Evolutionary conservation across 768 basidiomycete species (phyloP), one percentile per base, ranked within the genome.

Genomic region (Crepidotus variabilis): DNA sequence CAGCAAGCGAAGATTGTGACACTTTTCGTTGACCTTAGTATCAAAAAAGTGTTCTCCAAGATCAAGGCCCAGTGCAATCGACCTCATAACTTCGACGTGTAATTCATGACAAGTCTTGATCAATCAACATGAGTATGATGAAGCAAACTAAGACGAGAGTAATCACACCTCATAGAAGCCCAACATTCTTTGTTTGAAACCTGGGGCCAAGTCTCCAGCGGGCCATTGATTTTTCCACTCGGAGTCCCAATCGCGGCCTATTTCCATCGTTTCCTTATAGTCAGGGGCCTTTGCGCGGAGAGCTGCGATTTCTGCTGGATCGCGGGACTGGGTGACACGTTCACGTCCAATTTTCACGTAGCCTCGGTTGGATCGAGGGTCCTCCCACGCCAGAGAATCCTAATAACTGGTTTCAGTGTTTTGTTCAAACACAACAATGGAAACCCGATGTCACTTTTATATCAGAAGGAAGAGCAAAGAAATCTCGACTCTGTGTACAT

Each of bases 251-350:
- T 95, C 91, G 22, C 88, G 79, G 28, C 93, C 92, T 47, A 95
- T 93, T 69, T 95, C 92, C 85, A 94, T 92, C 7, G 84, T 77
- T 69, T 94, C 92, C 69, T 92, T 92, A 71, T 72, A 84, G 66
- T 92, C 92, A 0, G 92, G 92, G 0, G 92, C 84, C 57, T 83
- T 84, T 56, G 72, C 75, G n/a, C 92, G 84, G 20, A 94, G 72
- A 46, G 77, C 69, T 47, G 85, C 86, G 61, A 94, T 93, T 71
- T 92, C 90, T 16, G 76, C 70, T 9, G 83, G 78, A 69, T 91
- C 83, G 32, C 78, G 73, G 22, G 86, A 85, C 58, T 88, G 87
- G 0, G 89, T 90, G 24, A 91, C 87, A 33, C 88, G 86, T 69
- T 95, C 93, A 18, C 92, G 82, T 16, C 92, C 92, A 36, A 89